Evolutionary conservation across 345 rosid species (phyloP).

Genomic region (Corchorus olitorius): DNA sequence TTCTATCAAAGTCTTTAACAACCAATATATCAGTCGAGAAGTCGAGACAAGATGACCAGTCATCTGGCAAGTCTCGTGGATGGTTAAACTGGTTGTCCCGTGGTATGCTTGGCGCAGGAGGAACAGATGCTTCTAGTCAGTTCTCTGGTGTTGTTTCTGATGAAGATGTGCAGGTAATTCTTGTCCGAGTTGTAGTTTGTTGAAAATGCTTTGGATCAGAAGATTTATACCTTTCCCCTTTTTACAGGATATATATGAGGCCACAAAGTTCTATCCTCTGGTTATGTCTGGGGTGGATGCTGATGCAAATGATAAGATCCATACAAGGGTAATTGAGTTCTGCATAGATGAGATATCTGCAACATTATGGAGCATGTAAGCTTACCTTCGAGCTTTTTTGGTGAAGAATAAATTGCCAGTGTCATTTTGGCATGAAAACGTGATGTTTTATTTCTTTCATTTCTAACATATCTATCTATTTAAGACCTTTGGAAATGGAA

Average conservation of each 20-base stretch:
- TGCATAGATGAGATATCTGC: constrained; percentile 52
- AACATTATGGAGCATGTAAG: constrained; percentile 54
- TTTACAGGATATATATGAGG: constrained; percentile 87
- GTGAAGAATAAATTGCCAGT: constrained; percentile 4
- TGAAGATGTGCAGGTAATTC: constrained; percentile 85
- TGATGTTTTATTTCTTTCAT: not conserved
- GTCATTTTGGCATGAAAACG: not conserved
- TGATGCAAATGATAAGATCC: constrained; percentile 49
- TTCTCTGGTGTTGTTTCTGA: constrained; percentile 93
- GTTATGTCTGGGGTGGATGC: constrained; percentile 39
- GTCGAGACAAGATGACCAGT: constrained; percentile 55
- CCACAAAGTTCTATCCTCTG: constrained; percentile 72
- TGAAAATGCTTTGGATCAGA: constrained; percentile 13
- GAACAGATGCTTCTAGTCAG: constrained; percentile 88
- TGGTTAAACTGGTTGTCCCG: constrained; percentile 98
- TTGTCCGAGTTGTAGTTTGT: constrained; percentile 13
- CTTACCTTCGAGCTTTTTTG: constrained; percentile 14
- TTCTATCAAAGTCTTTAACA: constrained; percentile 40
- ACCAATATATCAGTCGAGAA: constrained; percentile 42
- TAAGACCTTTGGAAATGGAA: not conserved
- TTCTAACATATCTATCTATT: not conserved
- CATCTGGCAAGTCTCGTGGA: constrained; percentile 67
- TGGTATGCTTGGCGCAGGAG: constrained; percentile 99
- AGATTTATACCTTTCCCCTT: constrained; percentile 21
- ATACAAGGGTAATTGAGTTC: constrained; percentile 58